These are phyloP conservation scores for Mucor racemosus DNA, from an alignment of 371 early-diverging fungal genomes.

Conservation along the genomic window DNA sequence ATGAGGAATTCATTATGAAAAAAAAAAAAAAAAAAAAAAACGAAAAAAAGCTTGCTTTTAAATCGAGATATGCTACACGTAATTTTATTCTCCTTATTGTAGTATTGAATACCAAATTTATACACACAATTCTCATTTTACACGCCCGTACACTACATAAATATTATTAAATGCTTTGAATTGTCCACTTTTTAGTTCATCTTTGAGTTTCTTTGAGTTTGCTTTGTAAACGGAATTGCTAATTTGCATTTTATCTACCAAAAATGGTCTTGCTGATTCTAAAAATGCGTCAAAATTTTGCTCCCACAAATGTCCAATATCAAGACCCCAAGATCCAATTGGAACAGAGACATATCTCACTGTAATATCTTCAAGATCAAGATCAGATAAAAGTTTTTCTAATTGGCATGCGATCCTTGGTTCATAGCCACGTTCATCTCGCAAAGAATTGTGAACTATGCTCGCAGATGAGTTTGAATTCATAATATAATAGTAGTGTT, in stretches of 20 bases:
- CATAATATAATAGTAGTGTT: too few species aligned
- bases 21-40: neutral
- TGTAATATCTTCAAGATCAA: slow-evolving; percentile 16
- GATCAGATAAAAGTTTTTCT: slow-evolving; percentile 12
- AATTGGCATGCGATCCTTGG: slow-evolving; percentile 16
- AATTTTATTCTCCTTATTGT: slow-evolving; percentile 4
- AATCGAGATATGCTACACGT: too few species aligned
- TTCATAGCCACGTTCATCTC: slow-evolving; percentile 10
- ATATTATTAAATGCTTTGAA: slow-evolving; percentile 26
- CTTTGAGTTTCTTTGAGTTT: slow-evolving; percentile 2
- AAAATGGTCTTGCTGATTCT: too few species aligned
- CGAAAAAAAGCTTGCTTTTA: neutral
- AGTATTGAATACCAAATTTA: too few species aligned
- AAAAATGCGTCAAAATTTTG: too few species aligned
- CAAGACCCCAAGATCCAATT: slow-evolving; percentile 32
- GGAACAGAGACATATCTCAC: slow-evolving; percentile 27
- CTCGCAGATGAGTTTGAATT: slow-evolving; percentile 2
- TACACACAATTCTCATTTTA: too few species aligned
- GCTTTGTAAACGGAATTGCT: slow-evolving; percentile 5
- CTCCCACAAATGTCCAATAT: slow-evolving; percentile 28
- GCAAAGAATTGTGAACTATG: neutral
- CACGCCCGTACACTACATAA: slow-evolving; percentile 22
- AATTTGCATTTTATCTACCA: slow-evolving; percentile 15
- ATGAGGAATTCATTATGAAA: too few species aligned
- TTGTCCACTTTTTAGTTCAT: slow-evolving; percentile 7